Conservation (phyloP, 2,329 filamentous ascomycete genomes). For the Xylariaceae sp. region DNA sequence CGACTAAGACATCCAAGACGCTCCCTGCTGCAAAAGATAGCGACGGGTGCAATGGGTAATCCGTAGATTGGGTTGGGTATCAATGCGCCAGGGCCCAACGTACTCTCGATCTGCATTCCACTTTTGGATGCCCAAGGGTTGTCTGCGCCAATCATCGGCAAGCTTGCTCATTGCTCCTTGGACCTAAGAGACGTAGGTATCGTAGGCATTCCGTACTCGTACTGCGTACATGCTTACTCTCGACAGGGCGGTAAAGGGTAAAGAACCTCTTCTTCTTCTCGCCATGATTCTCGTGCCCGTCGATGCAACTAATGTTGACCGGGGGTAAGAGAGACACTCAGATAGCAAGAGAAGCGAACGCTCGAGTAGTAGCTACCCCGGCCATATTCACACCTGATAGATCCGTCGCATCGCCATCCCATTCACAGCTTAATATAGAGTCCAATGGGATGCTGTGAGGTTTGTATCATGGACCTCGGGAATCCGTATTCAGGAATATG, state of each 20-base stretch:
- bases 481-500: neutral
- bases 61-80: slow-evolving; percentile 37
- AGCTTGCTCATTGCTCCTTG: slow-evolving; percentile 5
- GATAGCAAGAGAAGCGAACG: slow-evolving; percentile 1
- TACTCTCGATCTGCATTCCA: slow-evolving; percentile 19
- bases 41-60: slow-evolving; percentile 10
- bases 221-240: slow-evolving; percentile 3
- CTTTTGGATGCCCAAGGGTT: slow-evolving; percentile 29
- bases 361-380: slow-evolving; percentile 2
- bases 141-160: slow-evolving; percentile 9
- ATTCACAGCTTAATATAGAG: slow-evolving; percentile 6
- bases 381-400: slow-evolving; percentile 1
- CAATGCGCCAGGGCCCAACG: slow-evolving; percentile 40
- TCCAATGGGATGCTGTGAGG: slow-evolving; percentile 1
- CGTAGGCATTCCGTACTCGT: neutral
- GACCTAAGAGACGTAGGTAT: slow-evolving; percentile 7
- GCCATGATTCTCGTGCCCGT: slow-evolving; percentile 19
- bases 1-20: neutral
- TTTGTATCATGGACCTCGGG: slow-evolving; percentile 8
- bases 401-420: slow-evolving; percentile 5
- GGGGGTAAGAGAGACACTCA: slow-evolving; percentile 16
- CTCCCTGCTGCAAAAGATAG: slow-evolving; percentile 9
- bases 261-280: neutral
- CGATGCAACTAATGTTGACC: slow-evolving; percentile 21
- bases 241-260: slow-evolving; percentile 10